phyloP scores from a whole-genome alignment of 2,329 filamentous ascomycete genomes.

The Ophiostoma australiae region DNA sequence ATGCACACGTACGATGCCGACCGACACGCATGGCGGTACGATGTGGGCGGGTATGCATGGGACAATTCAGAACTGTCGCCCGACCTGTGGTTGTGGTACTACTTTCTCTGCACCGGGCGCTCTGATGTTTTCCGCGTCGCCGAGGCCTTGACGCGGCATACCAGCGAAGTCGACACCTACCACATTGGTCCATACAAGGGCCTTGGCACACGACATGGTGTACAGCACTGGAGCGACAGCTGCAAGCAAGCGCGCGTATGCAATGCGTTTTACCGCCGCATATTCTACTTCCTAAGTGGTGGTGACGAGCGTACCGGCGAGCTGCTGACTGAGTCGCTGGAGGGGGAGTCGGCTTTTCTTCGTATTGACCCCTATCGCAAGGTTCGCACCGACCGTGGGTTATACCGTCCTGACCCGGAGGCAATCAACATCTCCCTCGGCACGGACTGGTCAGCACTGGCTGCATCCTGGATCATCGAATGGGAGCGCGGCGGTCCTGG shows the following conservation, averaged over 20 bases:
- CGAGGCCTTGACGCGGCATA: not conserved
- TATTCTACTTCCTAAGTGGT: constrained; percentile 3
- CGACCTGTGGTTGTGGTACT: constrained; percentile 7
- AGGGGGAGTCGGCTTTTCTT: not conserved
- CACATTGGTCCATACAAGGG: constrained; percentile 7
- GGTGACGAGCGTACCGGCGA: constrained; percentile 6
- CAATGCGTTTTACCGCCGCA: constrained; percentile 7
- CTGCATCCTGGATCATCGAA: constrained; percentile 5
- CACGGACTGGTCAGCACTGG: constrained; percentile 5
- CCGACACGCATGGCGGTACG: constrained; percentile 8
- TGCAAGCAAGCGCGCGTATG: constrained; percentile 8
- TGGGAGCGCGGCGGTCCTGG: not conserved
- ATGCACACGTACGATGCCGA: constrained; percentile 12
- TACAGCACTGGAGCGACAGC: constrained; percentile 15
- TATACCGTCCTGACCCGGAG: not conserved
- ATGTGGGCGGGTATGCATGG: constrained; percentile 8
- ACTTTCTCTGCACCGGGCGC: constrained; percentile 8
- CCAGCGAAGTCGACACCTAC: constrained; percentile 8
- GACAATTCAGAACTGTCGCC: constrained; percentile 11
- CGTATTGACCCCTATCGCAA: constrained; percentile 6
- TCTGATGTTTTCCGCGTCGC: not conserved
- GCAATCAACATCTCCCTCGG: constrained; percentile 8
- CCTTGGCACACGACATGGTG: constrained; percentile 2
- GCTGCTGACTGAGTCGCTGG: not conserved
- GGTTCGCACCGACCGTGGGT: not conserved